Base-by-base conservation (phyloP, 495 filamentous ascomycete genomes). In the Xeromyces bisporus region DNA sequence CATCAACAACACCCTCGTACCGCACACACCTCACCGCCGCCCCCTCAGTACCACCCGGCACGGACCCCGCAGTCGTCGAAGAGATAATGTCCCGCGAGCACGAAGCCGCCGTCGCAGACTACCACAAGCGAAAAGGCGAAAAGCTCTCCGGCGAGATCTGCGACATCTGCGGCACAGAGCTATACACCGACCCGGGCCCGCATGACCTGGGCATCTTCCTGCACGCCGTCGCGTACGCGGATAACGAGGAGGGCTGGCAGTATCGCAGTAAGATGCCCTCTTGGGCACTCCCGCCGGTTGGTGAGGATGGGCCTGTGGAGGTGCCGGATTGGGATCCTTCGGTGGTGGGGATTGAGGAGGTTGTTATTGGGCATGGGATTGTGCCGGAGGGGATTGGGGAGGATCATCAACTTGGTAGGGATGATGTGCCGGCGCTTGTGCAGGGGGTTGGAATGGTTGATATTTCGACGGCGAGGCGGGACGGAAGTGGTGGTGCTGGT, bases 151-250 rank as follows among this genome's bases (percentile, higher is more conserved):
- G 91, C 2, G 57, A 80, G 39, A 47, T 68, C 5, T 97, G 89
- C 43, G 62, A 73, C 0, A 51, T 89, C 18, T 97, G 89, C 55
- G 64, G 74, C 26, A 87, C 89, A 5, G 80, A 81, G 13, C 58
- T 97, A 28, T 97, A 96, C 51, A 84, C 79, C 7, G 89, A 97
- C 47, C 89, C 89, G 0, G 82, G 85, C 1, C 42, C 60, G 7
- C 84, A 94, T 41, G 89, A 97, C 60, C 62, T 97, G 13, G 81
- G 80, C 2, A 77, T 97, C 32, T 97, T 84, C 67, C 58, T 97
- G 28, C 89, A 97, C 57, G 87, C 87, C 20, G 72, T 77, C 33
- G 70, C 79, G 17, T 97, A 97, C 46, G 77, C 84, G 29, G 82
- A 83, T 52, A 64, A 64, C 11, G 68, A 72, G 6, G 87, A 84